Percentiles rank a stretch among this genome's conserved stretches.
Conservation (phyloP, 2,329 filamentous ascomycete genomes). For the Ramularia endophylla region DNA sequence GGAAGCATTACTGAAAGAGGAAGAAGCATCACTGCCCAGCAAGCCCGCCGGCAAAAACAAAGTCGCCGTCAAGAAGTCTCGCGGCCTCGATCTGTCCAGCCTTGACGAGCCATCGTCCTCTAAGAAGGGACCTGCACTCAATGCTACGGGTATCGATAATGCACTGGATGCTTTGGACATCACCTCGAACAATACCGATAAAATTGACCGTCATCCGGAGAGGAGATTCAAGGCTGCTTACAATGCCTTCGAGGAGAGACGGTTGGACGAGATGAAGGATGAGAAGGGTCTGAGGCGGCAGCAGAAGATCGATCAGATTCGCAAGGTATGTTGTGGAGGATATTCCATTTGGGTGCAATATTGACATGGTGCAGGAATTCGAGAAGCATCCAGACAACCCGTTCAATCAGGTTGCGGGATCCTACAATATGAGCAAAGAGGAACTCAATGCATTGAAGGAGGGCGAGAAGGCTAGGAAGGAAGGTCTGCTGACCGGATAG, state of each 20-base stretch:
- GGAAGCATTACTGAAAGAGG: conserved; percentile 73
- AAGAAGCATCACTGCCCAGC: conserved; percentile 63
- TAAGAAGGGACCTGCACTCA: conserved; percentile 56
- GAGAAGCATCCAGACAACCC: conserved; percentile 93
- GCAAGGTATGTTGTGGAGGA: conserved; percentile 44
- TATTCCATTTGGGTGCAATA: neutral
- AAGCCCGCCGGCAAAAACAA: conserved; percentile 63
- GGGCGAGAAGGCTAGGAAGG: conserved; percentile 27
- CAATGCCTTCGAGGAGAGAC: conserved; percentile 71
- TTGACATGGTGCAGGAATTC: conserved; percentile 60
- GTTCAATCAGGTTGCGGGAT: conserved; percentile 75
- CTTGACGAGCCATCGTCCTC: conserved; percentile 54
- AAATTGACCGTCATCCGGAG: conserved; percentile 86
- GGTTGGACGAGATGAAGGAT: conserved; percentile 76
- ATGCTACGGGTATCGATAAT: conserved; percentile 86
- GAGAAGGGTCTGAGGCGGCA: conserved; percentile 76
- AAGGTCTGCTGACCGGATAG: conserved; percentile 19
- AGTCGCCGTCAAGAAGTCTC: conserved; percentile 53
- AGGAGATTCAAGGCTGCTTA: conserved; percentile 81
- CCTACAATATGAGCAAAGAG: conserved; percentile 72
- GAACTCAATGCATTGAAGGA: conserved; percentile 63
- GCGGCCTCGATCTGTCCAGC: conserved; percentile 68
- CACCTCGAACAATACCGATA: conserved; percentile 52
- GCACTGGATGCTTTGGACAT: conserved; percentile 80
- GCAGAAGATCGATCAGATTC: conserved; percentile 76